These are phyloP conservation scores for Pichia inconspicua DNA, from an alignment of 1,139 yeast genomes.

Conservation along the genomic window DNA sequence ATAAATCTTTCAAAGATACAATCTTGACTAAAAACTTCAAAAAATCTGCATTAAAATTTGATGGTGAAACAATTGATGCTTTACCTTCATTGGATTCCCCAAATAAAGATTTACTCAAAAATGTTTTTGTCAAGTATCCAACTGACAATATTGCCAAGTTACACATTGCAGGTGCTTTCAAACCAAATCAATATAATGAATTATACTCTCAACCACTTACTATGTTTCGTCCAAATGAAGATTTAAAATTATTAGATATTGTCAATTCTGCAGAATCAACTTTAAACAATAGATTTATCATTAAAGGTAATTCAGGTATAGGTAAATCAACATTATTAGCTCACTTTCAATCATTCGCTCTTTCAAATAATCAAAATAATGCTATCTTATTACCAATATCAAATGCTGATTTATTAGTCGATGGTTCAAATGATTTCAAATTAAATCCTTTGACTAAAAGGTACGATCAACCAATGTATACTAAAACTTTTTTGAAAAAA, in stretches of 20 bases:
- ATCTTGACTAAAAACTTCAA: conserved; percentile 19
- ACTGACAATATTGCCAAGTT: conserved; percentile 17
- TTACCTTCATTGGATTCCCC: conserved; percentile 15
- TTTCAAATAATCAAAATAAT: conserved; percentile 11
- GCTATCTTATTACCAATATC: conserved; percentile 61
- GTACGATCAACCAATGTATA: conserved; percentile 77
- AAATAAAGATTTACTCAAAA: conserved; percentile 14
- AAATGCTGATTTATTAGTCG: conserved; percentile 50
- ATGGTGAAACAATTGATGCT: conserved; percentile 14
- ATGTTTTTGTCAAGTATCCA: conserved; percentile 19
- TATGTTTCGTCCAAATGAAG: conserved; percentile 36
- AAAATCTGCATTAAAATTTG: conserved; percentile 17
- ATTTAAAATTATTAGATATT: conserved; percentile 27
- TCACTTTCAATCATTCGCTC: conserved; percentile 60
- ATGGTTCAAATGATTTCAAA: conserved; percentile 67
- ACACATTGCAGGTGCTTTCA: conserved; percentile 45
- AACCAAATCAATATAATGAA: conserved; percentile 59
- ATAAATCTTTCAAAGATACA: conserved; percentile 21
- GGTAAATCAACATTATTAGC: conserved; percentile 75
- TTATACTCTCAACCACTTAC: conserved; percentile 51
- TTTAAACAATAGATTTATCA: conserved; percentile 42
- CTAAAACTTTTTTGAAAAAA: conserved; percentile 53
- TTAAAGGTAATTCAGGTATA: conserved; percentile 67
- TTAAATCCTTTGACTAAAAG: conserved; percentile 41
- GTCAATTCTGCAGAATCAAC: conserved; percentile 29